Evolutionary conservation across 768 basidiomycete species (phyloP).

Genomic region (Paxillus ammoniavirescens): DNA sequence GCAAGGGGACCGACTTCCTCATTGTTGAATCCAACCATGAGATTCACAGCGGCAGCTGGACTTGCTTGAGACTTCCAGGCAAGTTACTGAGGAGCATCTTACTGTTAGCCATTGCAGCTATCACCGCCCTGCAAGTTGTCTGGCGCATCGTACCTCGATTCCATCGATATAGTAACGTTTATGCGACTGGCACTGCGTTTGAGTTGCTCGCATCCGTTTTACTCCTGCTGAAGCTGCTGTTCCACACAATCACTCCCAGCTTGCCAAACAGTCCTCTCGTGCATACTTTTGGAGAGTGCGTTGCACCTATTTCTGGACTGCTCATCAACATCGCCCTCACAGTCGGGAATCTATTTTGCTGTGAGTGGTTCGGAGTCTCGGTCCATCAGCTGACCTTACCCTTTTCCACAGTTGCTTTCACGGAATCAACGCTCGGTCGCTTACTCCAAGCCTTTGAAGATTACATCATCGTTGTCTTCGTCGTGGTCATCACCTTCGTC

Average conservation of each 20-base stretch:
- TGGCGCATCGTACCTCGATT: slow-evolving; percentile 52
- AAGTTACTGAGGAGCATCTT: slow-evolving; percentile 50
- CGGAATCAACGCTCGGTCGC: slow-evolving; percentile 68
- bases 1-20: slow-evolving; percentile 13
- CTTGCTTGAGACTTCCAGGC: slow-evolving; percentile 59
- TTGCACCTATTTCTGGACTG: slow-evolving; percentile 51
- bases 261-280: slow-evolving; percentile 40
- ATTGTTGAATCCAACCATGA: slow-evolving; percentile 13
- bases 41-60: slow-evolving; percentile 62
- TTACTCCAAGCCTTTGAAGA: slow-evolving; percentile 62
- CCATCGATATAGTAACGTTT: slow-evolving; percentile 43
- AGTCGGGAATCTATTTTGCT: slow-evolving; percentile 52
- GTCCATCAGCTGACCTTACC: slow-evolving; percentile 9
- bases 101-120: slow-evolving; percentile 42
- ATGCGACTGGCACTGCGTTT: slow-evolving; percentile 55
- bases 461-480: slow-evolving; percentile 60
- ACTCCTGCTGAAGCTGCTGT: slow-evolving; percentile 60
- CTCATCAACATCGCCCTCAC: slow-evolving; percentile 51
- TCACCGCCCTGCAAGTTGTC: slow-evolving; percentile 57
- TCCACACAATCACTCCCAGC: slow-evolving; percentile 47
- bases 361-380: slow-evolving; percentile 42
- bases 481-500: slow-evolving; percentile 47
- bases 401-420: slow-evolving; percentile 52
- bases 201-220: slow-evolving; percentile 57
- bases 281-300: slow-evolving; percentile 45